Evolutionary conservation across 2,329 filamentous ascomycete genomes (phyloP).

Genomic region (Dryadomyces quercivorus): DNA sequence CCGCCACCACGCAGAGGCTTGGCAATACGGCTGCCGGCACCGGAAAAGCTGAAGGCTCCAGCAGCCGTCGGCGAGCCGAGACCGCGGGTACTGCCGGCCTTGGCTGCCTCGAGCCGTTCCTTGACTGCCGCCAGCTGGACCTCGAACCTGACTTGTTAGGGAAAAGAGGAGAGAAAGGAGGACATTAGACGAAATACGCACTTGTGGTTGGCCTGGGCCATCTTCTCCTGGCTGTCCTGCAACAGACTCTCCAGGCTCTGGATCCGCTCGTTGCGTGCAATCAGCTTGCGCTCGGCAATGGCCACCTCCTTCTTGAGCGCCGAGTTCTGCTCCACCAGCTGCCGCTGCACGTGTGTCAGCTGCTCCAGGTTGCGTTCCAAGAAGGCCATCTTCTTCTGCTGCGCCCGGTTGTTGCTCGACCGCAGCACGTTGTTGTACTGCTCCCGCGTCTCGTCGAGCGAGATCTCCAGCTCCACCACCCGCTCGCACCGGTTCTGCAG

Average conservation of each 20-base stretch:
- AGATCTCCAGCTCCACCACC: conserved; percentile 96
- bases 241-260: conserved; percentile 83
- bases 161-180: conserved; percentile 13
- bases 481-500: conserved; percentile 96
- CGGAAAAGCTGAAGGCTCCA: conserved; percentile 60
- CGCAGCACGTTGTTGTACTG: conserved; percentile 98
- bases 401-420: conserved; percentile 92
- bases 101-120: conserved; percentile 91
- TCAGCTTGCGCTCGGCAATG: conserved; percentile 93
- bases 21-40: conserved; percentile 53
- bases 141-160: conserved; percentile 60
- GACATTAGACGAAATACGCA: conserved; percentile 33
- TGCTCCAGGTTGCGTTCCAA: conserved; percentile 96
- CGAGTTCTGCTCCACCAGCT: conserved; percentile 96
- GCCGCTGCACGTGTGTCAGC: conserved; percentile 90
- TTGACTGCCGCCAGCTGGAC: conserved; percentile 94
- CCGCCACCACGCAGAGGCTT: conserved; percentile 57
- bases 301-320: conserved; percentile 98
- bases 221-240: conserved; percentile 96
- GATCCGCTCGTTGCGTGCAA: conserved; percentile 93
- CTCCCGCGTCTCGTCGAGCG: conserved; percentile 89
- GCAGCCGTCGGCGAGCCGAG: conserved; percentile 50
- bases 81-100: conserved; percentile 78
- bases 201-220: conserved; percentile 95
- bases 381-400: conserved; percentile 99